These are phyloP conservation scores for Phanerodontia chrysosporium DNA, from an alignment of 768 basidiomycete genomes.

Conservation along the genomic window DNA sequence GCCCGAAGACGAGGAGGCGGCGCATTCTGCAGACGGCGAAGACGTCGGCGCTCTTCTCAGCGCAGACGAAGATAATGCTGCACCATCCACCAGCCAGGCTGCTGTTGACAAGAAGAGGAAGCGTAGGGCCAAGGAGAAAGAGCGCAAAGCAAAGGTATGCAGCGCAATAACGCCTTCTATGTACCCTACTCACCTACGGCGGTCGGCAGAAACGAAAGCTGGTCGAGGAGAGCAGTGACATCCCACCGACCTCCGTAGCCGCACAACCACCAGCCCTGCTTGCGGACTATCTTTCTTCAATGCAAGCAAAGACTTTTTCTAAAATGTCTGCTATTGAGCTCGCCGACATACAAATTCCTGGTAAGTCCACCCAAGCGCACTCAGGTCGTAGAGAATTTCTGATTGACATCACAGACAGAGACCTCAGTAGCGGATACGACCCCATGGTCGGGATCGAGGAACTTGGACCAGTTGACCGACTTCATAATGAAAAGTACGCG, in stretches of 20 bases:
- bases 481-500: conserved; percentile 71
- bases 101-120: conserved; percentile 60
- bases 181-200: not conserved
- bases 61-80: conserved; percentile 35
- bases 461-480: conserved; percentile 63
- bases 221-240: conserved; percentile 36
- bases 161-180: not conserved
- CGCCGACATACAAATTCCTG: conserved; percentile 71
- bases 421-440: conserved; percentile 72
- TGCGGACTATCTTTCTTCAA: conserved; percentile 56
- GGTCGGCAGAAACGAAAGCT: conserved; percentile 46
- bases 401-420: conserved; percentile 47
- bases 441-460: conserved; percentile 65
- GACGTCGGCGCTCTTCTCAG: conserved; percentile 39
- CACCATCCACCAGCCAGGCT: conserved; percentile 17
- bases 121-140: conserved; percentile 68
- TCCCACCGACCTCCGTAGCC: conserved; percentile 44
- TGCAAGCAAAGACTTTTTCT: conserved; percentile 68
- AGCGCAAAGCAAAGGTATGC: conserved; percentile 60
- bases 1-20: conserved; percentile 39
- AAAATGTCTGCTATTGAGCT: conserved; percentile 75
- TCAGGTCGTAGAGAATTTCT: conserved; percentile 28
- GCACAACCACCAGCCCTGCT: conserved; percentile 53
- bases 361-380: conserved; percentile 39
- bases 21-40: conserved; percentile 29